Evolutionary conservation across 2,329 filamentous ascomycete genomes (phyloP), one percentile per base, ranked within the genome.

Genomic region (Thermoascus crustaceus): DNA sequence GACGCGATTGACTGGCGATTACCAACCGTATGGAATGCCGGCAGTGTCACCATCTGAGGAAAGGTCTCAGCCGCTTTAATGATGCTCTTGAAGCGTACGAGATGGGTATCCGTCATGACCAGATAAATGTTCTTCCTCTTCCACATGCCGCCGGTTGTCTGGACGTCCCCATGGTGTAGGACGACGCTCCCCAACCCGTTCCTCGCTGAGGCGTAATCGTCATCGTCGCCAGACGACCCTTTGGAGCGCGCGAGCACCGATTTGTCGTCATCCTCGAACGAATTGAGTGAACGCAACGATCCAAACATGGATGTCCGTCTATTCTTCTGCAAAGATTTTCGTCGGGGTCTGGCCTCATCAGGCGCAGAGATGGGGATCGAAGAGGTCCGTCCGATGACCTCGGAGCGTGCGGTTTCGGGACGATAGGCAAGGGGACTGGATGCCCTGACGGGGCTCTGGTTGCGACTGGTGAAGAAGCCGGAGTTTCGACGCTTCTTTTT

Each of bases 101-200:
- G 60, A 54, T 83, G 76, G 4, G 71, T 74, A 44, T 83, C 80
- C 5, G 79, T 85, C 44, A 85, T 63, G 9, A 84, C 80, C 36
- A 85, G 63, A 48, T 81, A 85, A 54, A 84, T 79, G 57, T 73
- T 80, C 62, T 79, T 82, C 61, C 82, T 82, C 53, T 79, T 68
- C 59, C 83, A 81, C 69, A 84, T 75, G 40, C 75, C 74, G 37
- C 74, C 78, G 32, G 76, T 77, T 8, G 76, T 82, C 57, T 84
- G 79, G 10, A 83, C 75, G 52, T 82, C 80, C 23, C 80, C 80
- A 60, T 82, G 75, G 43, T 79, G 71, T 23, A 82, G 58, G 13
- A 83, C 75, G 19, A 66, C 60, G 29, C 55, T 55, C 18, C 65
- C 66, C 25, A 66, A 54, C 14, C 57, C 48, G 42, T 56, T 55